These are phyloP conservation scores for Pythium graminicola DNA, from an alignment of 352 stramenopile genomes.

Conservation along the genomic window DNA sequence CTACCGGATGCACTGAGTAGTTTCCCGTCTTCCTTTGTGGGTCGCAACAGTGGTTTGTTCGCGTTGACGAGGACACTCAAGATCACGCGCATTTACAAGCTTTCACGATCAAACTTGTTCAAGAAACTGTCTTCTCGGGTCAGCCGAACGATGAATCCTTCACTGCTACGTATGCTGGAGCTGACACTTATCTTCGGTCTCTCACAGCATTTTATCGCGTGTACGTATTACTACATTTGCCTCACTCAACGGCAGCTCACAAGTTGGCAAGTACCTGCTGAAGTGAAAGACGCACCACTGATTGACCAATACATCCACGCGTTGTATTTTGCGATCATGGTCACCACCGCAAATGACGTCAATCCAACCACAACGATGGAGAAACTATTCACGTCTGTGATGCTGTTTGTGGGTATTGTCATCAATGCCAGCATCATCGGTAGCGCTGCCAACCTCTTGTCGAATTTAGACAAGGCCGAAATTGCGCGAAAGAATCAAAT, in stretches of 20 bases:
- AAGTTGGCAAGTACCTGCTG: constrained; percentile 36
- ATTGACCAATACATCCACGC: constrained; percentile 44
- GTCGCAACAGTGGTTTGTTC: constrained; percentile 25
- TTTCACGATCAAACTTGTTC: constrained; percentile 46
- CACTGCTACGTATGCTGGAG: constrained; percentile 59
- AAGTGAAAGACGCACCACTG: constrained; percentile 28
- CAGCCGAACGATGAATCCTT: constrained; percentile 59
- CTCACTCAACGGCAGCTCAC: constrained; percentile 31
- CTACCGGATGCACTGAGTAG: constrained; percentile 47
- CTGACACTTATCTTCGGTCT: constrained; percentile 63
- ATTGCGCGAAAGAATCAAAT: constrained; percentile 75
- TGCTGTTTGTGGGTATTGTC: constrained; percentile 70
- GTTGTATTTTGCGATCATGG: constrained; percentile 64
- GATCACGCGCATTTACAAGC: constrained; percentile 45
- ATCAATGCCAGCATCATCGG: constrained; percentile 80
- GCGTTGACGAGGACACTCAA: constrained; percentile 54
- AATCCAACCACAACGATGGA: constrained; percentile 44
- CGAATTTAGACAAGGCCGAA: constrained; percentile 67
- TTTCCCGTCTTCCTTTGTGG: constrained; percentile 40
- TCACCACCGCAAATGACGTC: constrained; percentile 58
- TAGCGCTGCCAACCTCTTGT: constrained; percentile 63
- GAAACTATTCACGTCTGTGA: constrained; percentile 55
- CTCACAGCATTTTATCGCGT: constrained; percentile 73
- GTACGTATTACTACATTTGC: constrained; percentile 59
- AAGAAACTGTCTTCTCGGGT: constrained; percentile 41